These are phyloP conservation scores for Sclerotinia glacialis DNA, from an alignment of 2,329 filamentous ascomycete genomes.

Conservation along the genomic window DNA sequence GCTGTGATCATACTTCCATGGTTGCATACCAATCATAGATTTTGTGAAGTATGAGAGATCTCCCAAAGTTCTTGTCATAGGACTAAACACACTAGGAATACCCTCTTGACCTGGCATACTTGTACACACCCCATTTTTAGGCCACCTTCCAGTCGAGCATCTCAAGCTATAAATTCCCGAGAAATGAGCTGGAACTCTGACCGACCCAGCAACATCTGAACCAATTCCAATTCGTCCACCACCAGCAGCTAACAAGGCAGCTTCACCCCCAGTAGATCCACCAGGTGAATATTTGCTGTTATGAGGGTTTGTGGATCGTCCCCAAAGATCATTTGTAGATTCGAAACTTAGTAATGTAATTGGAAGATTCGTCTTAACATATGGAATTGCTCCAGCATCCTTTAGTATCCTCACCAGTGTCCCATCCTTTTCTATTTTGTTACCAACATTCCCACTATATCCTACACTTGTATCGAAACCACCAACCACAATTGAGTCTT, in stretches of 20 bases:
- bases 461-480: slow-evolving; percentile 84
- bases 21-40: slow-evolving; percentile 73
- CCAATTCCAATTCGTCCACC: slow-evolving; percentile 85
- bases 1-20: slow-evolving; percentile 84
- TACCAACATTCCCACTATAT: slow-evolving; percentile 69
- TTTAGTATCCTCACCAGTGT: slow-evolving; percentile 73
- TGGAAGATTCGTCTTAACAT: slow-evolving; percentile 89
- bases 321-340: slow-evolving; percentile 67
- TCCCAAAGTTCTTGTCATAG: slow-evolving; percentile 82
- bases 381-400: slow-evolving; percentile 83
- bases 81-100: slow-evolving; percentile 82
- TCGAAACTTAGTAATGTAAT: slow-evolving; percentile 57
- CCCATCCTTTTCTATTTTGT: slow-evolving; percentile 75
- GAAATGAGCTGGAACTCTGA: slow-evolving; percentile 83
- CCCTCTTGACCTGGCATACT: slow-evolving; percentile 93
- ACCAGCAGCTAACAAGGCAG: slow-evolving; percentile 74
- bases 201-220: slow-evolving; percentile 82
- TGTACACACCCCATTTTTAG: slow-evolving; percentile 77
- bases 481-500: slow-evolving; percentile 74
- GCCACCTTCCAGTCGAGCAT: slow-evolving; percentile 88
- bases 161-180: slow-evolving; percentile 83
- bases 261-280: slow-evolving; percentile 71
- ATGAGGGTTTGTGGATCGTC: slow-evolving; percentile 77
- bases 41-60: slow-evolving; percentile 84
- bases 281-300: slow-evolving; percentile 82